phyloP scores from a whole-genome alignment of 441 rosid genomes.

The Euphorbia schlechtendalii region DNA sequence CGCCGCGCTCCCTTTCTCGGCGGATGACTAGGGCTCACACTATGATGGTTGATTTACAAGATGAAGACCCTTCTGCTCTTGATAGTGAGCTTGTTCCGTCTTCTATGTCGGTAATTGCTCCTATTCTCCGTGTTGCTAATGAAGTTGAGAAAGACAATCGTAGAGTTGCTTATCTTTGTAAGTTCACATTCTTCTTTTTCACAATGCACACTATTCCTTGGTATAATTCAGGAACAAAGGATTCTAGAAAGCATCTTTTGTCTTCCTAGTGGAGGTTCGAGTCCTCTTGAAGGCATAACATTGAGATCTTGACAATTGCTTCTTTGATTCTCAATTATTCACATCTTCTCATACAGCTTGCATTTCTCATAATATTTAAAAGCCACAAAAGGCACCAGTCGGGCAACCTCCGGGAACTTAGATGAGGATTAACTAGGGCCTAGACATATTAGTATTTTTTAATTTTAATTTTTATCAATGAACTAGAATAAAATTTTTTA shows the following conservation, averaged over 20 bases:
- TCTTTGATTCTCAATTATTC: not conserved
- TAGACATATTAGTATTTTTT: too few species aligned
- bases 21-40: slow-evolving; percentile 44
- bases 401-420: too few species aligned
- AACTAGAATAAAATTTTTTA: too few species aligned
- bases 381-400: too few species aligned
- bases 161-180: slow-evolving; percentile 88
- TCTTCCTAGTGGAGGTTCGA: too few species aligned
- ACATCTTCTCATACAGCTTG: too few species aligned
- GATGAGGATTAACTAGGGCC: too few species aligned
- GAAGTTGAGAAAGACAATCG: slow-evolving; percentile 61
- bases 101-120: slow-evolving; percentile 52
- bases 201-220: not conserved
- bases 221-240: too few species aligned
- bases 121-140: slow-evolving; percentile 88
- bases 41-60: slow-evolving; percentile 44
- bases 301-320: not conserved
- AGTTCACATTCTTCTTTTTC: slow-evolving; percentile 8
- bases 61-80: slow-evolving; percentile 37
- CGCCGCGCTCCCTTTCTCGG: slow-evolving; percentile 36
- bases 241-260: too few species aligned
- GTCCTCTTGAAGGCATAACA: too few species aligned
- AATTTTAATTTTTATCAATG: too few species aligned
- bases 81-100: slow-evolving; percentile 97
- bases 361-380: too few species aligned